Evolutionary conservation across 495 filamentous ascomycete genomes (phyloP).

Genomic region (Thermochaetoides thermophila): DNA sequence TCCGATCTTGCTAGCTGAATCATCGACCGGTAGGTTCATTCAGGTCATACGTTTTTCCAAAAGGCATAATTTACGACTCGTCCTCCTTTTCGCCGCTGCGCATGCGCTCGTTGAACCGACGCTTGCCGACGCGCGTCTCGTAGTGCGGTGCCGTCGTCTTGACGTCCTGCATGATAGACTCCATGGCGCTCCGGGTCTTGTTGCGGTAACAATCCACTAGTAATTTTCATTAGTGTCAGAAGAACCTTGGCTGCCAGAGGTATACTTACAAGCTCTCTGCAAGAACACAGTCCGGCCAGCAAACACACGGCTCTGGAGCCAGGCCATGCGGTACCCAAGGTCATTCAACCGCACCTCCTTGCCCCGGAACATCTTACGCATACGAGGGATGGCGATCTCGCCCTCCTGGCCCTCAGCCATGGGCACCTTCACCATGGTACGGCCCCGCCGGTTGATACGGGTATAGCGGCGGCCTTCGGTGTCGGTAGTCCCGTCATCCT

Average conservation of each 20-base stretch:
- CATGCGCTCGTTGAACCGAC: slow-evolving; percentile 60
- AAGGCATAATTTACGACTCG: no score
- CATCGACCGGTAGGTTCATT: no score
- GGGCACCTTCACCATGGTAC: slow-evolving; percentile 39
- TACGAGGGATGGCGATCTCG: slow-evolving; percentile 56
- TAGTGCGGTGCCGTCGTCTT: slow-evolving; percentile 62
- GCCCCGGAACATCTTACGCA: slow-evolving; percentile 46
- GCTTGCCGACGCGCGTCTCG: slow-evolving; percentile 79
- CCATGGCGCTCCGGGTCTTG: slow-evolving; percentile 73
- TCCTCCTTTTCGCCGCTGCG: slow-evolving; percentile 23
- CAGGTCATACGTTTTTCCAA: no score
- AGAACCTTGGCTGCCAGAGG: background rate
- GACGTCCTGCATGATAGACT: slow-evolving; percentile 57
- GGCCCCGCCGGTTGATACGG: slow-evolving; percentile 11
- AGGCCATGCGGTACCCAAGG: slow-evolving; percentile 85
- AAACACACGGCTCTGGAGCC: slow-evolving; percentile 84
- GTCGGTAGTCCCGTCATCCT: slow-evolving; percentile 42
- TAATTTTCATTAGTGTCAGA: slow-evolving; percentile 1
- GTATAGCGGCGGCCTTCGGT: slow-evolving; percentile 23
- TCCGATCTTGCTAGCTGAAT: no score
- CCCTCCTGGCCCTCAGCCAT: slow-evolving; percentile 51
- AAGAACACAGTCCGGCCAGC: slow-evolving; percentile 72
- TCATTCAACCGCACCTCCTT: slow-evolving; percentile 85
- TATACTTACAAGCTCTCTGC: slow-evolving; percentile 74
- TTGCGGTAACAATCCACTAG: slow-evolving; percentile 92